Conservation (phyloP, 2,329 filamentous ascomycete species). For the Chaetomium strumarium region DNA sequence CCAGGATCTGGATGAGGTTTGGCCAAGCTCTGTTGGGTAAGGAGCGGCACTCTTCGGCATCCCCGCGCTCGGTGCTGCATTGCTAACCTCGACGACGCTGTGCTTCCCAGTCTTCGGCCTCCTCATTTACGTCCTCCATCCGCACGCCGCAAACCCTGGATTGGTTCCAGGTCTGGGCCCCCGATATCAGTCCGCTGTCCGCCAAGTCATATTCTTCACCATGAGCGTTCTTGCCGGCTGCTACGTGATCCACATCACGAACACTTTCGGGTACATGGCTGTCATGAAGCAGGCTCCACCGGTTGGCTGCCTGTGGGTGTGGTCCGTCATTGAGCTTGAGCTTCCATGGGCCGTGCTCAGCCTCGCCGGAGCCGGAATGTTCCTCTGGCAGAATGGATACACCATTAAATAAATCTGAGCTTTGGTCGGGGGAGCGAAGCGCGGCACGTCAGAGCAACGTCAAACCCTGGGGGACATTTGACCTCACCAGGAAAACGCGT, state of each 20-base stretch:
- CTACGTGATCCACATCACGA: constrained; percentile 77
- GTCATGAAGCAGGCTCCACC: constrained; percentile 92
- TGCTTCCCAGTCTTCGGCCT: constrained; percentile 44
- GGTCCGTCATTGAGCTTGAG: constrained; percentile 83
- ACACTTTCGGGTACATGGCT: constrained; percentile 72
- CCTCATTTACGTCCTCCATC: constrained; percentile 53
- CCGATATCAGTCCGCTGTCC: constrained; percentile 41
- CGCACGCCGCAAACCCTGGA: constrained; percentile 42
- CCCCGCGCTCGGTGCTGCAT: background rate
- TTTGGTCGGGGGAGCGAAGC: background rate
- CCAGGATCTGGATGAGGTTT: constrained; percentile 46
- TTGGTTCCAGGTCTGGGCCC: constrained; percentile 46
- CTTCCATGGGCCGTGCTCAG: constrained; percentile 58
- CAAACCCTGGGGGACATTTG: background rate
- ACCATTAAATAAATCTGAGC: constrained; percentile 30
- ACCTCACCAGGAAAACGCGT: no score
- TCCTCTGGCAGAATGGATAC: constrained; percentile 47
- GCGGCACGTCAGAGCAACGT: background rate
- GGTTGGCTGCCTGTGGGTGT: constrained; percentile 85
- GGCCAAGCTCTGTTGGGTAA: constrained; percentile 47
- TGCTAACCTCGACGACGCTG: constrained; percentile 12
- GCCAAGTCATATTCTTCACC: constrained; percentile 58
- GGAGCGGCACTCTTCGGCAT: constrained; percentile 21
- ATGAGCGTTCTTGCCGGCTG: constrained; percentile 60
- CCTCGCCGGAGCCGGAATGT: constrained; percentile 40